These are phyloP conservation scores for Xylaria telfairii DNA, from an alignment of 495 filamentous ascomycete species.

Conservation along the genomic window DNA sequence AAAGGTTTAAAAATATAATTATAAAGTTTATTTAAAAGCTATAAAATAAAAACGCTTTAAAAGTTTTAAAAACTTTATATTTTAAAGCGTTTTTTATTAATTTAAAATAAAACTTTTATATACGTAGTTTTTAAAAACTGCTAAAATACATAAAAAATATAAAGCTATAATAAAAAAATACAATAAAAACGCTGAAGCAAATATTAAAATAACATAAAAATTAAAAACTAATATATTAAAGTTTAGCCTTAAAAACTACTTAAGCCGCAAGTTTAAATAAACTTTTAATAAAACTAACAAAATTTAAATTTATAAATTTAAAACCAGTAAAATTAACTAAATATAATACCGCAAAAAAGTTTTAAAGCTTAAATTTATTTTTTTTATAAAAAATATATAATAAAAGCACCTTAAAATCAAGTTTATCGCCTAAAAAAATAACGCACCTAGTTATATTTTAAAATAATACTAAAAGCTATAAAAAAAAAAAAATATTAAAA, in stretches of 20 bases:
- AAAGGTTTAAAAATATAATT: neutral
- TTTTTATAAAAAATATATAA: no score
- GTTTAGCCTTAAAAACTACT: neutral
- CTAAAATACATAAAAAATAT: neutral
- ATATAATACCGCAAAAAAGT: neutral
- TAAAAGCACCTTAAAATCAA: neutral
- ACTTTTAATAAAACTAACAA: neutral
- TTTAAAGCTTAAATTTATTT: no score
- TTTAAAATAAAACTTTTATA: neutral
- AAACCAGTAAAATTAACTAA: neutral
- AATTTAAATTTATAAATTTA: neutral
- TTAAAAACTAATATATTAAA: neutral
- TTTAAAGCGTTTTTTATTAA: neutral
- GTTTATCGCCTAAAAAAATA: conserved; percentile 2
- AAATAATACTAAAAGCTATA: neutral
- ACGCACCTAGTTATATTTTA: neutral
- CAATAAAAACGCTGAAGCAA: neutral
- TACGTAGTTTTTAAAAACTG: neutral
- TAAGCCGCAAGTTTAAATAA: neutral
- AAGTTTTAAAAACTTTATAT: conserved; percentile 3
- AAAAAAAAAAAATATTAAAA: conserved; percentile 1
- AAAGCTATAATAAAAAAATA: neutral
- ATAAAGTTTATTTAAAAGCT: neutral
- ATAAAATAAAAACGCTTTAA: neutral
- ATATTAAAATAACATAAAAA: neutral